Percentiles rank a stretch among this genome's conserved stretches.
Conservation (phyloP, 1,284 basidiomycete genomes). For the Meripilus lineatus region DNA sequence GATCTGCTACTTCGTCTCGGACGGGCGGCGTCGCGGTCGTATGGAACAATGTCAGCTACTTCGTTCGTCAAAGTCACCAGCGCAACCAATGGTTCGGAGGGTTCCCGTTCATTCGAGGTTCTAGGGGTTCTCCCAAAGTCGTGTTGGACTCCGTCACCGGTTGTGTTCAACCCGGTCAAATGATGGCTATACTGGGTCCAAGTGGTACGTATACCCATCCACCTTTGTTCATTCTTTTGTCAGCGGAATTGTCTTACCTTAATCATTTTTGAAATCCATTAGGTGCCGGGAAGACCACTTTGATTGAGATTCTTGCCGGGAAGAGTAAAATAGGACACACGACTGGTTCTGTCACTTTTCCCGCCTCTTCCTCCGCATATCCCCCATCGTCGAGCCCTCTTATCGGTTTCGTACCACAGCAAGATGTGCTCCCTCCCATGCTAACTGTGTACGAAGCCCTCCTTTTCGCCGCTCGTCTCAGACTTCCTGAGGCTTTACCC, state of each 20-base stretch:
- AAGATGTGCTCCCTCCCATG: constrained; percentile 74
- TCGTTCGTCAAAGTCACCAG: constrained; percentile 30
- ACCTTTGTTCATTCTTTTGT: not conserved
- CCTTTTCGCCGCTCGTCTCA: constrained; percentile 77
- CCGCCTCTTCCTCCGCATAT: constrained; percentile 26
- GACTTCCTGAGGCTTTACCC: constrained; percentile 77
- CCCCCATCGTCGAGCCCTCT: constrained; percentile 37
- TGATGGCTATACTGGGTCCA: constrained; percentile 86
- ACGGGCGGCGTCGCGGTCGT: constrained; percentile 54
- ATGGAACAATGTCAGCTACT: constrained; percentile 72
- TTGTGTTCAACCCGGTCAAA: constrained; percentile 65
- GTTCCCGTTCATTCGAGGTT: constrained; percentile 7
- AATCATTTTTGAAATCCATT: too few relatives aligned
- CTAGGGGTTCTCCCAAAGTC: constrained; percentile 45
- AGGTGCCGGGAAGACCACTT: constrained; percentile 80
- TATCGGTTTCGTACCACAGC: constrained; percentile 84
- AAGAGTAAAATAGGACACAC: constrained; percentile 69
- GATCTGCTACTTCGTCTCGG: constrained; percentile 29
- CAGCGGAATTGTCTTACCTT: not conserved
- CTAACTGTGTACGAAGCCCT: constrained; percentile 83
- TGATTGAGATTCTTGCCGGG: constrained; percentile 81
- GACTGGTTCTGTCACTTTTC: constrained; percentile 61
- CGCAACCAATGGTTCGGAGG: not conserved
- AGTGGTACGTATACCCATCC: constrained; percentile 47
- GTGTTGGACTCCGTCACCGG: constrained; percentile 74